Evolutionary conservation across 164 flowering plant species (phyloP).

Genomic region (Taxillus chinensis): DNA sequence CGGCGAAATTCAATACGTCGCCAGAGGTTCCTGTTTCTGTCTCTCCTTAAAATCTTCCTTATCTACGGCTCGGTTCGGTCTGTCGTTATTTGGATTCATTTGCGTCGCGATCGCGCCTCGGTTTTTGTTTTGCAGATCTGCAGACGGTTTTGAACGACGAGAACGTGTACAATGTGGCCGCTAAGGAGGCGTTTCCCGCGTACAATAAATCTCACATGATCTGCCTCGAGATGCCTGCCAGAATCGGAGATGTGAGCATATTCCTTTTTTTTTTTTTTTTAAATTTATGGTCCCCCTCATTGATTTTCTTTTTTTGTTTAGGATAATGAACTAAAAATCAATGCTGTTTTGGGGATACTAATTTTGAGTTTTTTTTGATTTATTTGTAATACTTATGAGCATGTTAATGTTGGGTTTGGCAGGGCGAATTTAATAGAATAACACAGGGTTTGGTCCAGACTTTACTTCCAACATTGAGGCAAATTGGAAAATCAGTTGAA

Average conservation of each 20-base stretch:
- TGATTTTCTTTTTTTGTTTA: too few species aligned
- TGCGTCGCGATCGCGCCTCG: neutral
- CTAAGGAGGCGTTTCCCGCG: slow-evolving; percentile 69
- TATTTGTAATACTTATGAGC: too few species aligned
- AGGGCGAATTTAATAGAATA: too few species aligned
- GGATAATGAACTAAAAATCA: too few species aligned
- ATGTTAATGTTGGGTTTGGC: too few species aligned
- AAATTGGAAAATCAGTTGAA: too few species aligned
- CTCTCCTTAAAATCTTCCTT: neutral
- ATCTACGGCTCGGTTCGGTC: neutral
- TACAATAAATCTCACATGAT: slow-evolving; percentile 84
- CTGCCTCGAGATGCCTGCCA: slow-evolving; percentile 58
- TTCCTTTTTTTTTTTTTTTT: too few species aligned
- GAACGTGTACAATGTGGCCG: slow-evolving; percentile 51
- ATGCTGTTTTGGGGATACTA: too few species aligned
- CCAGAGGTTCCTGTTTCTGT: slow-evolving; percentile 53
- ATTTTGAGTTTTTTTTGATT: too few species aligned
- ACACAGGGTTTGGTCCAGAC: too few species aligned
- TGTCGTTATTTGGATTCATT: neutral
- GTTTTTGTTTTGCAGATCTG: slow-evolving; percentile 37
- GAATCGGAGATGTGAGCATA: slow-evolving; percentile 68
- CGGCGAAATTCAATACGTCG: slow-evolving; percentile 92
- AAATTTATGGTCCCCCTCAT: too few species aligned
- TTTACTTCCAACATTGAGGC: too few species aligned
- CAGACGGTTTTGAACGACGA: slow-evolving; percentile 55